Percentiles rank a stretch among this genome's conserved stretches.
These are phyloP conservation scores for Sanghuangporus sanghuang DNA, from an alignment of 1,284 basidiomycete species.

Conservation along the genomic window DNA sequence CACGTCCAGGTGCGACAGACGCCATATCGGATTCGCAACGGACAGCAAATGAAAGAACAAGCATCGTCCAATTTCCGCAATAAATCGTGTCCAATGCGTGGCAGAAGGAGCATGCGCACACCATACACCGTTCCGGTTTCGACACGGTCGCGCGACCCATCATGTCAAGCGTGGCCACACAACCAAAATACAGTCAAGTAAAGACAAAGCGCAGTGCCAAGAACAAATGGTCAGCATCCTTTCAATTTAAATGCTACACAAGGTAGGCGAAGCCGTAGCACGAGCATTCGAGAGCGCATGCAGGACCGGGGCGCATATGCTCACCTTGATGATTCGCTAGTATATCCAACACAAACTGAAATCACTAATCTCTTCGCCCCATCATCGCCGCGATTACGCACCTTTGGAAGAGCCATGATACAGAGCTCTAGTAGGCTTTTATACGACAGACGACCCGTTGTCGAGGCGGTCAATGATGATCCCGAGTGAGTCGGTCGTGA, in stretches of 20 bases:
- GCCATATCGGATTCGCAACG: neutral
- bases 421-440: neutral
- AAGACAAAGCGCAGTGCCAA: neutral
- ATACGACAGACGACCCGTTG: neutral
- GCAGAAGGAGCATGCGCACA: neutral
- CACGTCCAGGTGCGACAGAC: neutral
- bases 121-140: neutral
- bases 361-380: neutral
- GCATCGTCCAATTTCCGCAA: neutral
- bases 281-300: neutral
- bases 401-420: slow-evolving; percentile 30
- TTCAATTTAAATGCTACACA: neutral
- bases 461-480: neutral
- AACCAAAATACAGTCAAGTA: neutral
- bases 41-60: neutral
- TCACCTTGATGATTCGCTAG: slow-evolving; percentile 55
- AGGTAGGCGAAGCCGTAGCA: neutral
- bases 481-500: neutral
- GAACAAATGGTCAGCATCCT: slow-evolving; percentile 13
- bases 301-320: slow-evolving; percentile 8
- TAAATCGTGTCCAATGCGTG: neutral
- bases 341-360: neutral
- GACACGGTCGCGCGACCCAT: neutral
- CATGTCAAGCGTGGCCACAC: neutral
- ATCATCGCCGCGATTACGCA: slow-evolving; percentile 11